Evolutionary conservation across 2,329 filamentous ascomycete species (phyloP).

Genomic region (Fusarium nurragi): DNA sequence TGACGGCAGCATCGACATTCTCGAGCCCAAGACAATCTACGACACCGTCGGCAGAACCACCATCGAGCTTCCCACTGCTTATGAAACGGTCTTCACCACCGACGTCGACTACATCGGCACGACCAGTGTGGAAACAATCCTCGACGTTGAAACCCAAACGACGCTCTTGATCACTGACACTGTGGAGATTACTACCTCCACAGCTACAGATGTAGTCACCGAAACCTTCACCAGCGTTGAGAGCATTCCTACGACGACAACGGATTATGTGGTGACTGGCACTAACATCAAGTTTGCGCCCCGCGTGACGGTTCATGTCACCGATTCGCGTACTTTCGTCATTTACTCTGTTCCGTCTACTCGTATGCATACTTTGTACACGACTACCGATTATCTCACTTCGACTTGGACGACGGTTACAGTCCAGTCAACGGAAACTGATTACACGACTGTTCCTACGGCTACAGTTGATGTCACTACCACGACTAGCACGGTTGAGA

Average conservation of each 20-base stretch:
- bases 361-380: conserved; percentile 9
- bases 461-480: conserved; percentile 6
- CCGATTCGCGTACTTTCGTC: conserved; percentile 6
- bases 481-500: not conserved
- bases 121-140: conserved; percentile 5
- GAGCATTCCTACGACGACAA: conserved; percentile 7
- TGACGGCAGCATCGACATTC: not conserved
- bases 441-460: conserved; percentile 2
- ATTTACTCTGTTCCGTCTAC: conserved; percentile 7
- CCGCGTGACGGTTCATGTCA: not conserved
- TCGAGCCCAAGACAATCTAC: conserved; percentile 4
- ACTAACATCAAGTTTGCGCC: conserved; percentile 5
- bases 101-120: conserved; percentile 8
- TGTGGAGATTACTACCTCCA: conserved; percentile 2
- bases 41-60: conserved; percentile 3
- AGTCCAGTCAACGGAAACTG: conserved; percentile 1
- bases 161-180: conserved; percentile 2
- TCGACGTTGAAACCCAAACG: conserved; percentile 1
- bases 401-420: conserved; percentile 9
- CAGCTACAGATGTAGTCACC: conserved; percentile 2
- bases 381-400: not conserved
- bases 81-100: conserved; percentile 7
- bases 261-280: conserved; percentile 1
- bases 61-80: not conserved
- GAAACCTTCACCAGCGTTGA: conserved; percentile 6